Conservation (phyloP, 148 eudicot genomes). For the Silene conica region DNA sequence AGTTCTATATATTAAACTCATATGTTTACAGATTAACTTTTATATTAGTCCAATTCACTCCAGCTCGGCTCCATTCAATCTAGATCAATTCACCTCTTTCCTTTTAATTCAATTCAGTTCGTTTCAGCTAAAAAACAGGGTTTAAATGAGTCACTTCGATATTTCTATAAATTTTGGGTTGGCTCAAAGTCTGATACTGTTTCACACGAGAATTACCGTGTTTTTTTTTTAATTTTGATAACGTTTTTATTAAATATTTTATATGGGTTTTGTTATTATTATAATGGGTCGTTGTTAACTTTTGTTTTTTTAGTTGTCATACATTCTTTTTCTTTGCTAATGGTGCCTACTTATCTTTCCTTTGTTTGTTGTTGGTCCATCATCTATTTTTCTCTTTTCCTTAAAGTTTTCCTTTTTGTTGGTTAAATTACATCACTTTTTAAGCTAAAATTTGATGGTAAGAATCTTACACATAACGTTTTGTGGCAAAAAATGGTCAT, state of each 20-base stretch:
- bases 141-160: no score
- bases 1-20: no score
- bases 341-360: conserved; percentile 10
- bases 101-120: no score
- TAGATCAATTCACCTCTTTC: no score
- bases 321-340: conserved; percentile 13
- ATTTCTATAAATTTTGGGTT: no score
- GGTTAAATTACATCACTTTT: not conserved
- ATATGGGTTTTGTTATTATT: not conserved
- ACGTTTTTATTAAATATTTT: not conserved
- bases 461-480: not conserved
- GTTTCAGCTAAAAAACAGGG: no score
- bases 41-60: no score
- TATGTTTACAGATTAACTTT: no score
- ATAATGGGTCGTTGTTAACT: not conserved
- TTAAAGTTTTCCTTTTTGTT: not conserved
- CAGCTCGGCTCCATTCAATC: no score
- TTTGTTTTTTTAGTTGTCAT: conserved; percentile 7
- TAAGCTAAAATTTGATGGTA: not conserved
- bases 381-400: not conserved
- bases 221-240: not conserved
- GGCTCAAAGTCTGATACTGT: no score
- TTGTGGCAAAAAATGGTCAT: no score
- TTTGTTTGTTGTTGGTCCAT: not conserved
- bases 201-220: no score